Evolutionary conservation across 2,329 filamentous ascomycete genomes (phyloP).

Genomic region (Fusarium algeriense): DNA sequence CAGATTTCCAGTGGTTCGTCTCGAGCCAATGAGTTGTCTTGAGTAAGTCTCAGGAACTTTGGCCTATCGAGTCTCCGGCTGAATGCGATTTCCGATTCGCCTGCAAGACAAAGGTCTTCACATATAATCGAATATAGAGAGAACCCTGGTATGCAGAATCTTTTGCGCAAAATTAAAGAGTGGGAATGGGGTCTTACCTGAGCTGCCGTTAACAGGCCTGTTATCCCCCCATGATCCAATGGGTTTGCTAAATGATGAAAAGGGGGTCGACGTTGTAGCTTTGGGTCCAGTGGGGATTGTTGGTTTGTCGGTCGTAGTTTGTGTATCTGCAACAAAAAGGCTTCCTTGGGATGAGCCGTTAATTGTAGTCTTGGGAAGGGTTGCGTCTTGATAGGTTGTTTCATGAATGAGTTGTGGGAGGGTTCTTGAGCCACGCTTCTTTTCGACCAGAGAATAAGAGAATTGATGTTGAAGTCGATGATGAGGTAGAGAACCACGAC

Average conservation of each 20-base stretch:
- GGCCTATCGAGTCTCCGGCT: slow-evolving; percentile 46
- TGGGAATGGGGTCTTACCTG: slow-evolving; percentile 44
- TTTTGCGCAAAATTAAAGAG: slow-evolving; percentile 41
- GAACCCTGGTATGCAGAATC: slow-evolving; percentile 41
- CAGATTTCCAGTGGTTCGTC: slow-evolving; percentile 48
- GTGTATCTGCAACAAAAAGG: slow-evolving; percentile 47
- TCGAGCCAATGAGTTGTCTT: slow-evolving; percentile 41
- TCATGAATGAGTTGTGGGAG: slow-evolving; percentile 68
- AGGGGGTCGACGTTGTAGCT: slow-evolving; percentile 20
- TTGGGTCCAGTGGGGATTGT: slow-evolving; percentile 15
- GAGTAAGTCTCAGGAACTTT: slow-evolving; percentile 32
- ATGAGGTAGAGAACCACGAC: slow-evolving; percentile 59
- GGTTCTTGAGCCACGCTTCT: slow-evolving; percentile 65
- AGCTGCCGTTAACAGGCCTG: slow-evolving; percentile 25
- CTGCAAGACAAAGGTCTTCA: slow-evolving; percentile 31
- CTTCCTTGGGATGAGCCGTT: slow-evolving; percentile 45
- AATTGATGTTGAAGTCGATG: slow-evolving; percentile 67
- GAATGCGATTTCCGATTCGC: slow-evolving; percentile 43
- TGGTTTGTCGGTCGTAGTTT: slow-evolving; percentile 14
- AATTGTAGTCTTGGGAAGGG: slow-evolving; percentile 10
- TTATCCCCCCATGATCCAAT: slow-evolving; percentile 15
- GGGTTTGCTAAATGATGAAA: slow-evolving; percentile 25
- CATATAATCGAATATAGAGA: slow-evolving; percentile 21
- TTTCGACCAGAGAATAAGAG: slow-evolving; percentile 69
- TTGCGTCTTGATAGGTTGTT: slow-evolving; percentile 62